phyloP scores from a whole-genome alignment of 345 rosid species.

The Geranium rotundifolium region DNA sequence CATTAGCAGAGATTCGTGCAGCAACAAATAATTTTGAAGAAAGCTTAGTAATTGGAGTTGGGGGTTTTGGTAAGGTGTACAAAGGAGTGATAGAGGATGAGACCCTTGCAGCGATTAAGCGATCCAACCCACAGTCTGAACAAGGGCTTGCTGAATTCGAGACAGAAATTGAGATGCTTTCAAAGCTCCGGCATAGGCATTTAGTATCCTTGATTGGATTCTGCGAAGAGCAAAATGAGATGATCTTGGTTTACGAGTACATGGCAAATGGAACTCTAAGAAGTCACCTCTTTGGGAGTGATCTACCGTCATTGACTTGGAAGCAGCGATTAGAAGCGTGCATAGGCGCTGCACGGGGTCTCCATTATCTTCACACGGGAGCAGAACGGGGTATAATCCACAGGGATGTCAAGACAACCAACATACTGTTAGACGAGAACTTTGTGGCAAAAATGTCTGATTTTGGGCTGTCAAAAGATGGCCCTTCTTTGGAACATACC shows the following conservation, averaged over 20 bases:
- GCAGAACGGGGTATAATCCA: constrained; percentile 83
- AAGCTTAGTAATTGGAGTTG: constrained; percentile 64
- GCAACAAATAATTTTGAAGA: constrained; percentile 80
- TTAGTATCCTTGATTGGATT: constrained; percentile 81
- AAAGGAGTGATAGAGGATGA: constrained; percentile 77
- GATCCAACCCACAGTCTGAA: constrained; percentile 80
- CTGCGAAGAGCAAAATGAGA: constrained; percentile 77
- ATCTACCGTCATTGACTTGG: constrained; percentile 64
- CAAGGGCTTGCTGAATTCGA: constrained; percentile 84
- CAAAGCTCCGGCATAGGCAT: constrained; percentile 81
- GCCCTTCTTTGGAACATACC: constrained; percentile 83
- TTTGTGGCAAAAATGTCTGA: constrained; percentile 88
- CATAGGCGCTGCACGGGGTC: constrained; percentile 76
- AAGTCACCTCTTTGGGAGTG: constrained; percentile 72
- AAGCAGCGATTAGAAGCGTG: constrained; percentile 74
- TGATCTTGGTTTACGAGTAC: constrained; percentile 89
- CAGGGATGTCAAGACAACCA: constrained; percentile 83
- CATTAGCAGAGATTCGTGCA: constrained; percentile 57
- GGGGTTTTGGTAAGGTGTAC: constrained; percentile 86
- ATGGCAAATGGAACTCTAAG: constrained; percentile 84
- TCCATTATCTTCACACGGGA: constrained; percentile 90
- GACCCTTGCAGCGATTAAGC: constrained; percentile 62
- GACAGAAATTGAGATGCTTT: constrained; percentile 86
- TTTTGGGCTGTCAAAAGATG: constrained; percentile 71
- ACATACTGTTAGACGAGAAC: constrained; percentile 64